Conservation (phyloP, 805 yeast genomes). For the Saccharomycopsis fibuligera region DNA sequence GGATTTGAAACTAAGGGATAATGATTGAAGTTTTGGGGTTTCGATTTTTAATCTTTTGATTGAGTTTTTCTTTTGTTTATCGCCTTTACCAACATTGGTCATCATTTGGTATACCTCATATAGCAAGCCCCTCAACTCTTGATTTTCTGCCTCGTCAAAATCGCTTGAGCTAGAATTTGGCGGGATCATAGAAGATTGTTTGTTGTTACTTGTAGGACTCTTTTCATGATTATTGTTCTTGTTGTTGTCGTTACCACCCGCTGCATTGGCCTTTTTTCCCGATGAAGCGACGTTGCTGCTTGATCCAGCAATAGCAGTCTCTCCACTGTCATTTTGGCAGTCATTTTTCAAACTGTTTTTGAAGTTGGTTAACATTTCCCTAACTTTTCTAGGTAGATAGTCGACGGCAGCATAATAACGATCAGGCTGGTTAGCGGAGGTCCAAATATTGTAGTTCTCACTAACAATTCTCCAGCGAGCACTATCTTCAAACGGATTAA, state of each 20-base stretch:
- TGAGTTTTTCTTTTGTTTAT: slow-evolving; percentile 9
- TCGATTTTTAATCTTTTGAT: slow-evolving; percentile 15
- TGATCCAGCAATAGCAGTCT: background rate
- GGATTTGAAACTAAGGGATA: slow-evolving; percentile 1
- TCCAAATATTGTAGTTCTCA: slow-evolving; percentile 22
- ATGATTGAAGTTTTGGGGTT: slow-evolving; percentile 11
- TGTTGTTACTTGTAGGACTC: background rate
- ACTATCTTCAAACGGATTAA: slow-evolving; percentile 20
- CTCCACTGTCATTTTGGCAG: background rate
- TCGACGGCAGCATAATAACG: slow-evolving; percentile 21
- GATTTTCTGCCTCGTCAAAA: slow-evolving; percentile 20
- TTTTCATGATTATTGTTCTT: background rate
- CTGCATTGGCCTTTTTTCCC: background rate
- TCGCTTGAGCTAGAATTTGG: background rate
- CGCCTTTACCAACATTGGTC: slow-evolving; percentile 9
- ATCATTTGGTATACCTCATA: slow-evolving; percentile 17
- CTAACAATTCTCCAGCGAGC: slow-evolving; percentile 18
- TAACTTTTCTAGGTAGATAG: slow-evolving; percentile 21
- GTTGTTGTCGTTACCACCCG: background rate
- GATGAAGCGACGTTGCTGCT: background rate
- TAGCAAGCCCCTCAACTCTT: slow-evolving; percentile 16
- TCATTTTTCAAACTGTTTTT: slow-evolving; percentile 11
- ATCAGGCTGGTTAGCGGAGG: slow-evolving; percentile 20
- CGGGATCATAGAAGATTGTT: background rate
- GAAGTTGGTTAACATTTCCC: slow-evolving; percentile 20